These are phyloP conservation scores for Claviceps sp. DNA, from an alignment of 2,329 filamentous ascomycete genomes.

Conservation along the genomic window DNA sequence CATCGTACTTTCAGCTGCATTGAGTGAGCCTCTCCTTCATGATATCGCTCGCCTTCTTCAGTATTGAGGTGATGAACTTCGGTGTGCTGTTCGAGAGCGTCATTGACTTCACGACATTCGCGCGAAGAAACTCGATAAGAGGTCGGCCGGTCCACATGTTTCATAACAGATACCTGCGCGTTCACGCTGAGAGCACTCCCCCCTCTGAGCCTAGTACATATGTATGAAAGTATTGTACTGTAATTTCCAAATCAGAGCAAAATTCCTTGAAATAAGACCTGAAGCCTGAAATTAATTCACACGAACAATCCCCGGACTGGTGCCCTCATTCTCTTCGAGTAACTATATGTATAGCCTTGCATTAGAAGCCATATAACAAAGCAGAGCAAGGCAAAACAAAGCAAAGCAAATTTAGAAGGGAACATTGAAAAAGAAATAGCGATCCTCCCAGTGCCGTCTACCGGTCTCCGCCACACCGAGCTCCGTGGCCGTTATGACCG, in stretches of 20 bases:
- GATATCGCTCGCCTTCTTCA: no score
- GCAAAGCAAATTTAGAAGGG: background rate
- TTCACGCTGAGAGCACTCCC: no score
- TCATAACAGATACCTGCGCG: no score
- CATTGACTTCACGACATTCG: no score
- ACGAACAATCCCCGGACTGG: background rate
- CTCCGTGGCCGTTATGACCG: background rate
- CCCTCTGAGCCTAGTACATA: no score
- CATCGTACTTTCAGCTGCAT: no score
- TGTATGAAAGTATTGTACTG: background rate
- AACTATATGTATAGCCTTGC: background rate
- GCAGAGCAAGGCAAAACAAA: background rate
- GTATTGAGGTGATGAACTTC: no score
- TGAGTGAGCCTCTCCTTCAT: no score
- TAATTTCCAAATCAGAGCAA: constrained; percentile 10
- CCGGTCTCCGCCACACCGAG: background rate
- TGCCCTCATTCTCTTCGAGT: background rate
- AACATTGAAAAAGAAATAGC: background rate
- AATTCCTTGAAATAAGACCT: background rate
- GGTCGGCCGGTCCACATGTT: no score
- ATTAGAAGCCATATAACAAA: background rate
- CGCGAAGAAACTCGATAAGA: no score
- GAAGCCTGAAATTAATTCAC: background rate
- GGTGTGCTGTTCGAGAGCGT: no score
- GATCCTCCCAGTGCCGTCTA: background rate